These are phyloP conservation scores for Tricholoma saponaceum DNA, from an alignment of 768 basidiomycete species.

Conservation along the genomic window DNA sequence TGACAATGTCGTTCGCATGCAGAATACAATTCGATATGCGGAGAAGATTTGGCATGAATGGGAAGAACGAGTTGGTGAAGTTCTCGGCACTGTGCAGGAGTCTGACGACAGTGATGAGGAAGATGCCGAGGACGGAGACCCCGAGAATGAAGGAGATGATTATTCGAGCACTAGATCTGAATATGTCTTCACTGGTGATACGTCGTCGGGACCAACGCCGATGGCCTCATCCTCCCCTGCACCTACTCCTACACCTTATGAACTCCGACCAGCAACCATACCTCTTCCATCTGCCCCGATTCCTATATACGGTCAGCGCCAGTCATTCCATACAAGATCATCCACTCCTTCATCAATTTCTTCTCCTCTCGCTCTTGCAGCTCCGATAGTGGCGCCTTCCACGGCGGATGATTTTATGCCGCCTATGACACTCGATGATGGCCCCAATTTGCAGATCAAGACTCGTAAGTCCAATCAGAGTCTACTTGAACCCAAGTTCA, in stretches of 20 bases:
- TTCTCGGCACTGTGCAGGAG: conserved; percentile 52
- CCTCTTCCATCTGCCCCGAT: conserved; percentile 24
- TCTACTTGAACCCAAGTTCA: conserved; percentile 59
- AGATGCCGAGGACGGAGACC: conserved; percentile 24
- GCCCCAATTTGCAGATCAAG: conserved; percentile 37
- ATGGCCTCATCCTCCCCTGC: conserved; percentile 54
- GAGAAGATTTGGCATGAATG: conserved; percentile 98
- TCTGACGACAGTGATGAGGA: conserved; percentile 44
- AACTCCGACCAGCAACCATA: conserved; percentile 23
- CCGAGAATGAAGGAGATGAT: conserved; percentile 38
- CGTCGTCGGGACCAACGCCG: conserved; percentile 64
- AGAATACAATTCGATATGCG: conserved; percentile 94
- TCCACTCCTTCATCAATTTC: conserved; percentile 88
- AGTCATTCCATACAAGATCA: conserved; percentile 67
- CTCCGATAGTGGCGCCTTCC: conserved; percentile 72
- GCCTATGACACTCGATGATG: conserved; percentile 63
- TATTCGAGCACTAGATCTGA: conserved; percentile 63
- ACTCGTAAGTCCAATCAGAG: conserved; percentile 65
- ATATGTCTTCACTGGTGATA: conserved; percentile 49
- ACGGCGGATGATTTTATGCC: conserved; percentile 59
- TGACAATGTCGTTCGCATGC: conserved; percentile 92
- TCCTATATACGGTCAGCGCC: conserved; percentile 32
- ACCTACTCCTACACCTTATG: conserved; percentile 25
- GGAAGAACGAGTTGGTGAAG: conserved; percentile 82
- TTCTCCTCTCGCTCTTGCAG: conserved; percentile 81